Percentiles rank a stretch among this genome's conserved stretches.
Evolutionary conservation across 352 stramenopile species (phyloP).

Genomic region (Pythium aphanidermatum): DNA sequence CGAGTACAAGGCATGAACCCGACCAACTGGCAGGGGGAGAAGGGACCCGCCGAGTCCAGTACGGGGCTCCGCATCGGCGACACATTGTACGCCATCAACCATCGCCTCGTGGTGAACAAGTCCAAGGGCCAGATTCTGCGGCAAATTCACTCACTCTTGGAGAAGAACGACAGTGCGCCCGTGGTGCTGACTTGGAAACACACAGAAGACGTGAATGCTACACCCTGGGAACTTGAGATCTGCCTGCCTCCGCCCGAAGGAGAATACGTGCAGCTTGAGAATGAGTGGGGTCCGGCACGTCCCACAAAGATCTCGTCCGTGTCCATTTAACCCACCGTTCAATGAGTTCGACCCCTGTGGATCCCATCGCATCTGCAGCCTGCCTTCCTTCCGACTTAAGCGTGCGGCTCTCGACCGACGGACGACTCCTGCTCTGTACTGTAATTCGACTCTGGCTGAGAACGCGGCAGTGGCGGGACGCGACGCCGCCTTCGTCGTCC

Average conservation of each 20-base stretch:
- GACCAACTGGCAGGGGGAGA: constrained; percentile 63
- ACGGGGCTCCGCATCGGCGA: constrained; percentile 68
- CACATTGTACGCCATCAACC: constrained; percentile 83
- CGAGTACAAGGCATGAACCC: constrained; percentile 52
- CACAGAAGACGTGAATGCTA: constrained; percentile 65
- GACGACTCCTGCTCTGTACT: too few species aligned
- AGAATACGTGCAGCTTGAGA: constrained; percentile 75
- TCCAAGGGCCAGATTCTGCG: constrained; percentile 76
- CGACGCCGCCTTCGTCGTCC: too few species aligned
- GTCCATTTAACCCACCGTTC: constrained; percentile 51
- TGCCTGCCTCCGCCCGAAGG: constrained; percentile 74
- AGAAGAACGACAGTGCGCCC: constrained; percentile 61
- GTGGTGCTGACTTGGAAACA: constrained; percentile 82
- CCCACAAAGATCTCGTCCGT: constrained; percentile 83
- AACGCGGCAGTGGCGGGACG: too few species aligned
- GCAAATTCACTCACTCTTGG: constrained; percentile 69
- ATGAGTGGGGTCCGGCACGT: constrained; percentile 76
- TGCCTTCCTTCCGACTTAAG: background rate
- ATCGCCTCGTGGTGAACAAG: constrained; percentile 85
- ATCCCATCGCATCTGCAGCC: background rate
- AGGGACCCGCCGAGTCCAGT: constrained; percentile 68
- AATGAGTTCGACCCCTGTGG: background rate
- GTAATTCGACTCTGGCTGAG: too few species aligned
- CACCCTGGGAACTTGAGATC: constrained; percentile 73
- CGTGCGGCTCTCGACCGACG: background rate